Percentiles rank a stretch among this genome's conserved stretches.
phyloP scores from a whole-genome alignment of 805 yeast species.

The Saccharomyces kudriavzevii region DNA sequence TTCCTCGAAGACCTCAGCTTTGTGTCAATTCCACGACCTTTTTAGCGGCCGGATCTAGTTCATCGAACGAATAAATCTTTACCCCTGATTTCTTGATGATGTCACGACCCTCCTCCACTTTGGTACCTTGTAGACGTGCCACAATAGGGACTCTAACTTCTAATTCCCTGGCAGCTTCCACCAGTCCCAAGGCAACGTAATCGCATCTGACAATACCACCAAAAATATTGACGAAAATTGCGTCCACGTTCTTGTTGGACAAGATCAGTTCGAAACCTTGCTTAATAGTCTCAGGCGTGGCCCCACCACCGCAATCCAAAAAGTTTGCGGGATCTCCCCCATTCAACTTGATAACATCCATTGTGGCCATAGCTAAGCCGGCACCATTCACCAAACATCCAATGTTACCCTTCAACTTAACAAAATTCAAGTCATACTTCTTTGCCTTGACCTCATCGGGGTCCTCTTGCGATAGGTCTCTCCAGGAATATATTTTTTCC shows the following conservation, averaged over 20 bases:
- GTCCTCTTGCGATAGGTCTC: constrained; percentile 96
- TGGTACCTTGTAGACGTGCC: constrained; percentile 98
- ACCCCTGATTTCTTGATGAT: constrained; percentile 83
- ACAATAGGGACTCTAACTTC: constrained; percentile 89
- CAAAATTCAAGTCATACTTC: constrained; percentile 84
- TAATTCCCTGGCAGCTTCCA: constrained; percentile 88
- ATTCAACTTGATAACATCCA: constrained; percentile 96
- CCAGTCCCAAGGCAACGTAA: constrained; percentile 95
- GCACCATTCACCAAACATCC: constrained; percentile 99
- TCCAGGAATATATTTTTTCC: constrained; percentile 89
- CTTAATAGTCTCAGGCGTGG: constrained; percentile 96
- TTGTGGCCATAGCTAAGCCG: constrained; percentile 99
- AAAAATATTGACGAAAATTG: constrained; percentile 95
- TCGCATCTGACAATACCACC: constrained; percentile 99
- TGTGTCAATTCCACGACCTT: constrained; percentile 72
- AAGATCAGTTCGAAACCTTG: constrained; percentile 91
- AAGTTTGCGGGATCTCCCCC: constrained; percentile 99
- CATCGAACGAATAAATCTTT: constrained; percentile 84
- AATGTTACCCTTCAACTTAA: constrained; percentile 95
- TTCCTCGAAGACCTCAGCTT: neutral
- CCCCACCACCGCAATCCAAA: constrained; percentile 99
- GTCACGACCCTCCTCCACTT: constrained; percentile 79
- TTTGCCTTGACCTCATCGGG: constrained; percentile 86
- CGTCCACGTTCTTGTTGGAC: constrained; percentile 80
- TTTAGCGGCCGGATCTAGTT: constrained; percentile 95